Base-by-base conservation (phyloP, 2,329 filamentous ascomycete genomes). In the Aspergillus sp. region DNA sequence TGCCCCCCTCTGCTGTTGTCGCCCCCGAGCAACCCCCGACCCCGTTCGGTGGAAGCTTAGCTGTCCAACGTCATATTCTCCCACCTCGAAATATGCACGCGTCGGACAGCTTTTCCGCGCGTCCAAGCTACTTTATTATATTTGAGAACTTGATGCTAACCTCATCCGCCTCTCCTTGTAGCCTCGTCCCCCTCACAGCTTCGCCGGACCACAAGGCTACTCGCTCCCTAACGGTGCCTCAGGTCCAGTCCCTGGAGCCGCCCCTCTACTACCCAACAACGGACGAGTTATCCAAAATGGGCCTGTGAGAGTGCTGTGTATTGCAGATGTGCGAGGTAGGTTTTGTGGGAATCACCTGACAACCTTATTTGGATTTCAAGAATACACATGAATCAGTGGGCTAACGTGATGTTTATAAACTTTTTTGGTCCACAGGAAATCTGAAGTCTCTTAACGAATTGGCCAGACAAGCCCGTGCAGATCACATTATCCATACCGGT, bases 401-500 rank as follows among this genome's bases (percentile, higher is more conserved):
- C 62, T 66, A 68, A 70, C n/a, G 42, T 44, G 50, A 20, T 44
- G 61, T 57, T 61, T 58, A 62, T 52, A 48, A 30, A 8, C 51
- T 60, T 59, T 63, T 59, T 55, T 47, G 56, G 44, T 58, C 58
- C 42, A 54, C 67, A 99, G 95, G 95, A 77, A 97, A 98, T 76
- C 82, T 99, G 67, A 87, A 89, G 79, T 97, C 95, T 65, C 82
- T 99, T 70, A 99, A 99, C 79, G 93, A 98, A 61, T 88, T 99
- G 61, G 95, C 95, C 64, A 96, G 91, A 77, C 90, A 95, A 73
- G 93, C 95, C 62, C 90, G 90, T 73, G 95, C 95, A 69, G 92
- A 97, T 79, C 92, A 97, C 80, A 96, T 99, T 77, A 92, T 99
- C 71, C 95, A 99, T 78, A 99, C 95, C 19, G 95, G 95, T 76